These are phyloP conservation scores for Pythium brassicae DNA, from an alignment of 352 stramenopile genomes.

Conservation along the genomic window DNA sequence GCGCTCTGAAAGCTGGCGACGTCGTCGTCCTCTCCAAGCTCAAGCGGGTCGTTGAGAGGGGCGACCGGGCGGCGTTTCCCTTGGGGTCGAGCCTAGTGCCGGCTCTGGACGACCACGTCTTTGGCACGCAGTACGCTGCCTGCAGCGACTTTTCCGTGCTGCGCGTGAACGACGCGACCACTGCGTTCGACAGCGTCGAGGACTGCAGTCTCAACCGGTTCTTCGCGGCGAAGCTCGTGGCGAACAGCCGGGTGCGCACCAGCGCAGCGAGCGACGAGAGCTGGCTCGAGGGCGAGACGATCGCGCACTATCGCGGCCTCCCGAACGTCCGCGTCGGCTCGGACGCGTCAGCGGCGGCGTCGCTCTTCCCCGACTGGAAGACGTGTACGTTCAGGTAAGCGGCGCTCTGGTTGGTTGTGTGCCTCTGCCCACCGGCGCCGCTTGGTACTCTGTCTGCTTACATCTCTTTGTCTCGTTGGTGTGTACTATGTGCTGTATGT, in stretches of 20 bases:
- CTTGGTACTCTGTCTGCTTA: too few relatives aligned
- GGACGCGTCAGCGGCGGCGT: neutral
- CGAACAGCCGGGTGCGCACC: neutral
- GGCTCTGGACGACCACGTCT: neutral
- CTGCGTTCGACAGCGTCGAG: conserved; percentile 28
- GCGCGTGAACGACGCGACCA: conserved; percentile 28
- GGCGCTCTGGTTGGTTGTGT: too few relatives aligned
- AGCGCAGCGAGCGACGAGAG: conserved; percentile 2
- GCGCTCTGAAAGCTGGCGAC: conserved; percentile 39
- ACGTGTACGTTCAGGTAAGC: conserved; percentile 30
- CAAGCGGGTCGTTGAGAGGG: conserved; percentile 24
- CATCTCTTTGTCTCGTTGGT: too few relatives aligned
- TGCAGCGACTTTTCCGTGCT: conserved; percentile 38
- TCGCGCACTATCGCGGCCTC: neutral
- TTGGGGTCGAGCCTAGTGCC: neutral
- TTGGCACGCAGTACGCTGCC: conserved; percentile 34
- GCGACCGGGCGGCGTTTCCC: neutral
- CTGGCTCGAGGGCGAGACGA: conserved; percentile 9
- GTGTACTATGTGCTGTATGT: neutral
- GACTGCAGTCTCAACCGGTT: conserved; percentile 29
- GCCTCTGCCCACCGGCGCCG: too few relatives aligned
- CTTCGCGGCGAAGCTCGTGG: conserved; percentile 25
- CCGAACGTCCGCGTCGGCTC: neutral
- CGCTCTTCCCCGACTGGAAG: conserved; percentile 9
- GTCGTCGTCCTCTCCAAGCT: conserved; percentile 58